Evolutionary conservation across 1,139 yeast genomes (phyloP), one percentile per base, ranked within the genome.

Genomic region (Dujonia santamariae): DNA sequence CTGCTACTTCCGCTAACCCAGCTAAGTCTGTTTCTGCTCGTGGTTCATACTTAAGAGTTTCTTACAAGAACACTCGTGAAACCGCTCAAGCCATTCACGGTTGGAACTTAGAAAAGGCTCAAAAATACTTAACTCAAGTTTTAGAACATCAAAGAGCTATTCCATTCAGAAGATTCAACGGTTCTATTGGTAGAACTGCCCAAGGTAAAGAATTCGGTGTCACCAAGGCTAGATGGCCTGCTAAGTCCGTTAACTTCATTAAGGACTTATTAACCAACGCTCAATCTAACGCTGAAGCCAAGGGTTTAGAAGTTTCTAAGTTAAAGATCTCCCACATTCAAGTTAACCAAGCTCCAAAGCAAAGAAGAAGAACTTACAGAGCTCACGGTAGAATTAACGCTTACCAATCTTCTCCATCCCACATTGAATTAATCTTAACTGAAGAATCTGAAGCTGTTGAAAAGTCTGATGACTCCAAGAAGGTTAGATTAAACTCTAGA

Each of bases 151-250:
- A 94, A 80, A 92, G 97, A 84, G 98, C 97, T 62, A 87, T 94
- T 61, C 99, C 99, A 69, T 88, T 92, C 92, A 86, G 98, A 82
- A 83, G 96, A 80, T 90, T 78, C 78, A 85, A 85, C 79, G 79
- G 84, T 56, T 87, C 96, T 60, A 88, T 87, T 62, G 99, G 99
- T 71, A 87, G 98, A 79, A 86, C 98, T 61, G 96, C 94, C 57
- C 98, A 92, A 79, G 99, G 97, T 77, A 92, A 92, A 78, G 98
- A 92, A 80, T 94, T 90, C 66, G 98, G 97, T 75, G 96, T 88
- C 68, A 88, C 97, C 81, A 90, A 86, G 79, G 98, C 97, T 61
- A 90, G 99, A 87, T 92, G 99, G 99, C 99, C 99, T 67, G 96
- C 80, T 54, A 92, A 94, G 85, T 86, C 96, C 50, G 97, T 92